phyloP scores from a whole-genome alignment of 2,329 filamentous ascomycete genomes.

The Phyllosticta citriasiana region DNA sequence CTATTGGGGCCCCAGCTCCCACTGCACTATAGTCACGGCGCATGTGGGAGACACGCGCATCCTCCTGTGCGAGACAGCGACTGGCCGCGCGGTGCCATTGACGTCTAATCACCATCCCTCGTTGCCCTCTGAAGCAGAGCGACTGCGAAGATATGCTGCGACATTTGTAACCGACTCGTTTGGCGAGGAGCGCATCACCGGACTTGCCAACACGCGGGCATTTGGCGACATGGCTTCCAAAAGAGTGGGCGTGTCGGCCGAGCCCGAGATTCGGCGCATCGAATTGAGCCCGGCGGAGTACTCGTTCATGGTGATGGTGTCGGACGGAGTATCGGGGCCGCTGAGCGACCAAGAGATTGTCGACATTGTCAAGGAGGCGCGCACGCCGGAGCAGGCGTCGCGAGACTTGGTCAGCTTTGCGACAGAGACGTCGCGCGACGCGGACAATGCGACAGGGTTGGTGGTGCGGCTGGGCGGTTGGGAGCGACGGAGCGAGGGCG shows the following conservation, averaged over 20 bases:
- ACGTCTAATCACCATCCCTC: conserved; percentile 90
- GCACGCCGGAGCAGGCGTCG: conserved; percentile 78
- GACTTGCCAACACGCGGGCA: conserved; percentile 83
- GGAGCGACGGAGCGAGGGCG: conserved; percentile 69
- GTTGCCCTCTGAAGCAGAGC: conserved; percentile 71
- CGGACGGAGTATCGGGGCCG: conserved; percentile 79
- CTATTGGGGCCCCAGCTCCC: conserved; percentile 87
- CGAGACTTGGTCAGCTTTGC: conserved; percentile 74
- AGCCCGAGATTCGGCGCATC: conserved; percentile 74
- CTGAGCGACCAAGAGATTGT: conserved; percentile 91
- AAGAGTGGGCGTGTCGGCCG: conserved; percentile 84
- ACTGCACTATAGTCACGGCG: conserved; percentile 72
- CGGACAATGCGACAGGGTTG: conserved; percentile 55
- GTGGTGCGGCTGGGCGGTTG: conserved; percentile 55
- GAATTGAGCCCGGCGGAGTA: conserved; percentile 78
- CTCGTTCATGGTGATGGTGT: conserved; percentile 78
- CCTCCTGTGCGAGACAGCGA: conserved; percentile 76
- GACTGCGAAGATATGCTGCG: conserved; percentile 75
- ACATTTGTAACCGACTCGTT: conserved; percentile 92
- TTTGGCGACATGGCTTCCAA: conserved; percentile 92
- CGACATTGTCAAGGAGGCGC: conserved; percentile 87
- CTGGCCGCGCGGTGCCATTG: conserved; percentile 67
- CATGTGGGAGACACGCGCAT: conserved; percentile 93
- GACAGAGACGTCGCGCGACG: conserved; percentile 62
- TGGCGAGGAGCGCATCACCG: conserved; percentile 89